These are phyloP conservation scores for Limonium bicolor DNA, from an alignment of 148 eudicot species.

Conservation along the genomic window DNA sequence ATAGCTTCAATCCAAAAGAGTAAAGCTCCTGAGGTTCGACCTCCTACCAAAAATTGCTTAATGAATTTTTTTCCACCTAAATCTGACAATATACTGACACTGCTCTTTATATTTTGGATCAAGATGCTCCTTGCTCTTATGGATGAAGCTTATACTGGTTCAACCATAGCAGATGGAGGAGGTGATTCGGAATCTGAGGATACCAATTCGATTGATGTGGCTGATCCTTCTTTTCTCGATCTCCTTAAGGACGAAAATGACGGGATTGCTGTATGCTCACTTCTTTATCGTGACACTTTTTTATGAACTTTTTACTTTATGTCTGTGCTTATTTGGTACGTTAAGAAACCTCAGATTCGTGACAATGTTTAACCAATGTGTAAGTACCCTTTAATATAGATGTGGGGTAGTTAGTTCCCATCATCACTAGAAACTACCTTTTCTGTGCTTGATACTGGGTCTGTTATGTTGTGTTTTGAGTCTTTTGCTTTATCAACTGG, in stretches of 20 bases:
- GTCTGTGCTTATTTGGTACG: background rate
- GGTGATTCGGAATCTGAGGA: slow-evolving; percentile 97
- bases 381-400: no score
- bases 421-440: no score
- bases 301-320: background rate
- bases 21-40: slow-evolving; percentile 81
- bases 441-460: no score
- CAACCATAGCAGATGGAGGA: slow-evolving; percentile 90
- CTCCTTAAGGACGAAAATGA: slow-evolving; percentile 98
- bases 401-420: no score
- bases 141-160: slow-evolving; percentile 99
- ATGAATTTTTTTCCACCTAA: slow-evolving; percentile 5
- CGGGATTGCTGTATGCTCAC: slow-evolving; percentile 71
- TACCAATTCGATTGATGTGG: slow-evolving; percentile 59
- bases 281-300: slow-evolving; percentile 6
- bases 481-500: no score
- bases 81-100: slow-evolving; percentile 1
- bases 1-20: slow-evolving; percentile 95
- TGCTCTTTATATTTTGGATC: slow-evolving; percentile 10
- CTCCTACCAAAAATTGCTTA: background rate
- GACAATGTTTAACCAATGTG: no score
- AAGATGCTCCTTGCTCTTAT: slow-evolving; percentile 96
- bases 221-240: slow-evolving; percentile 90
- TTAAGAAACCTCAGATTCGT: background rate
- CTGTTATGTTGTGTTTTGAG: no score